phyloP scores from a whole-genome alignment of 129 eudicot genomes.

The Artemisia argyi region DNA sequence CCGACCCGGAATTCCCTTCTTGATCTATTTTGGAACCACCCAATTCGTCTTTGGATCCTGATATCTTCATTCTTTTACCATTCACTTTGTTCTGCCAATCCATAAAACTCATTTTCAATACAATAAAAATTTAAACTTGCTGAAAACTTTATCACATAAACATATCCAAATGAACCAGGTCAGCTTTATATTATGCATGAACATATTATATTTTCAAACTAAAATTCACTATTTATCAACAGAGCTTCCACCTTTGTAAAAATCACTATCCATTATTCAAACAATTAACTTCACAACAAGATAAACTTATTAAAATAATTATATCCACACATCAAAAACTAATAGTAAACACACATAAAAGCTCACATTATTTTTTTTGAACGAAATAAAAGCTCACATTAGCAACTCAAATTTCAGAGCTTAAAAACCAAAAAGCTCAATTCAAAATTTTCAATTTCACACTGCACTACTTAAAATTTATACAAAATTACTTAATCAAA shows the following conservation, averaged over 20 bases:
- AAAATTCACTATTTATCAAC: neutral
- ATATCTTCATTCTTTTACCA: slow-evolving; percentile 49
- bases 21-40: slow-evolving; percentile 44
- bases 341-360: neutral
- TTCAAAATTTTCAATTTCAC: neutral
- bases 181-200: neutral
- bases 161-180: slow-evolving; percentile 4
- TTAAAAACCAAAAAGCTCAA: slow-evolving; percentile 10
- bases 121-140: neutral
- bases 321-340: neutral
- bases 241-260: neutral
- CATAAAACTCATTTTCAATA: slow-evolving; percentile 1
- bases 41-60: slow-evolving; percentile 42
- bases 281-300: neutral
- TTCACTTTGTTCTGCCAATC: slow-evolving; percentile 47
- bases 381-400: no score
- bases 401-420: neutral
- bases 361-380: no score
- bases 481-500: no score
- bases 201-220: neutral
- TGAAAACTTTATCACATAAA: slow-evolving; percentile 6
- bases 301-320: neutral
- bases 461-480: neutral
- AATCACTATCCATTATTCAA: neutral
- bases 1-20: slow-evolving; percentile 56